A percentile compares a stretch with the other conserved stretches of the same genome.
phyloP scores from a whole-genome alignment of 2,329 filamentous ascomycete species.

The Xylariales sp. region DNA sequence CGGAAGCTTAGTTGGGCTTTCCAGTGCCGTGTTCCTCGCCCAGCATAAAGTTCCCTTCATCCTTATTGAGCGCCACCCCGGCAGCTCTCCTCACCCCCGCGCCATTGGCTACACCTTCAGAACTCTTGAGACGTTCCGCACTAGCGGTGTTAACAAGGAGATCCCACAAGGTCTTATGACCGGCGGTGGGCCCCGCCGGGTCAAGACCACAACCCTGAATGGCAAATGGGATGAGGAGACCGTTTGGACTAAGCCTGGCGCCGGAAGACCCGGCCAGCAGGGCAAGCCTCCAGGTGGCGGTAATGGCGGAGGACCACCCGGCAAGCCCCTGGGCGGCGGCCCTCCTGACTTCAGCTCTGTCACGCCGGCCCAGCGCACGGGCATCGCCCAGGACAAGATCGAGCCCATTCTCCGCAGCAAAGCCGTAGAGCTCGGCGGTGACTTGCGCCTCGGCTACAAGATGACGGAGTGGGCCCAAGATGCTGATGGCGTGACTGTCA shows the following conservation, averaged over 20 bases:
- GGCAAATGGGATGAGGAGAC: conserved; percentile 1
- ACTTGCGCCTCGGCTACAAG: conserved; percentile 25
- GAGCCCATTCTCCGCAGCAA: conserved; percentile 30
- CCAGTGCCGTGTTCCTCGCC: conserved; percentile 10
- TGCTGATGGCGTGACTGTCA: conserved; percentile 14
- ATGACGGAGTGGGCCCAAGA: conserved; percentile 22
- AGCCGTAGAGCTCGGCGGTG: conserved; percentile 26
- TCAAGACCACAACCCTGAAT: conserved; percentile 1
- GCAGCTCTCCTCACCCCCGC: conserved; percentile 11
- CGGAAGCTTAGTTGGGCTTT: conserved; percentile 11
- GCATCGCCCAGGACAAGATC: conserved; percentile 31
- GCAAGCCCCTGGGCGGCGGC: background rate
- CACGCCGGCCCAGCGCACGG: background rate
- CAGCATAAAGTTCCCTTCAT: conserved; percentile 10
- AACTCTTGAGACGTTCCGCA: conserved; percentile 8
- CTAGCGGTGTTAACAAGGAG: conserved; percentile 6
- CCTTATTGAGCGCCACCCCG: conserved; percentile 11
- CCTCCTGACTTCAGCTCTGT: conserved; percentile 2
- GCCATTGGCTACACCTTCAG: conserved; percentile 8
- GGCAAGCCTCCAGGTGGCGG: background rate
- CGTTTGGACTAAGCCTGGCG: background rate
- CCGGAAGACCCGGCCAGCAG: background rate
- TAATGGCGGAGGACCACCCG: background rate
- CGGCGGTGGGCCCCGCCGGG: background rate
- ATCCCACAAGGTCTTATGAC: background rate